These are phyloP conservation scores for Talaromyces funiculosus DNA, from an alignment of 2,329 filamentous ascomycete species.

Conservation along the genomic window DNA sequence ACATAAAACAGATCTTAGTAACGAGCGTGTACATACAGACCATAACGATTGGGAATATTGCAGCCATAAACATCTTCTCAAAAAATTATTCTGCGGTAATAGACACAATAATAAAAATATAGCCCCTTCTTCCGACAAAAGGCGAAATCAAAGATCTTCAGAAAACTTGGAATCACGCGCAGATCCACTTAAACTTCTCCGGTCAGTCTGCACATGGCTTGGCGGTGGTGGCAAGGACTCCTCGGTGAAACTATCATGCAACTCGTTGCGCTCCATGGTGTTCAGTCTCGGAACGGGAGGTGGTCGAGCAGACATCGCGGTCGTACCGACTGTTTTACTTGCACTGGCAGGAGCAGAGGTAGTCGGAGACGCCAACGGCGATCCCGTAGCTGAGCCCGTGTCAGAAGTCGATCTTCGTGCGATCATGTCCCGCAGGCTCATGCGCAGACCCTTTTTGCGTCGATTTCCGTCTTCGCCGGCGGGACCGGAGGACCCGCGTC, in stretches of 20 bases:
- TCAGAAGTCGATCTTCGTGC: constrained; percentile 19
- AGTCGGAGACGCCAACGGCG: constrained; percentile 8
- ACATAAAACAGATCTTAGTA: neutral
- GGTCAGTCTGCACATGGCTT: constrained; percentile 14
- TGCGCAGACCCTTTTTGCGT: constrained; percentile 21
- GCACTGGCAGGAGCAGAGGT: neutral
- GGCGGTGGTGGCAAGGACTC: constrained; percentile 28
- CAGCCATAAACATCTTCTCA: neutral
- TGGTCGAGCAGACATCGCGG: constrained; percentile 15
- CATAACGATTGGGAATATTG: neutral
- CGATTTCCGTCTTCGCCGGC: constrained; percentile 17
- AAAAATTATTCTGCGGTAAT: neutral
- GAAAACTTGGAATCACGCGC: constrained; percentile 33
- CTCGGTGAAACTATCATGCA: constrained; percentile 26
- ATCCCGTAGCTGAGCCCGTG: constrained; percentile 17
- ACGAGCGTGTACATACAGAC: neutral
- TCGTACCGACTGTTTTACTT: constrained; percentile 10
- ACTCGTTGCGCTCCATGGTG: constrained; percentile 20
- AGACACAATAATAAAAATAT: neutral
- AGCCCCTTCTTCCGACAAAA: neutral
- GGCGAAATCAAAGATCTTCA: constrained; percentile 29
- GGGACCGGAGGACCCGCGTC: neutral
- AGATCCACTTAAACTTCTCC: constrained; percentile 20
- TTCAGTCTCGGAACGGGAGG: constrained; percentile 12
- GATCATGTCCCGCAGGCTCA: constrained; percentile 24